A percentile compares a stretch with the other conserved stretches of the same genome.
These are phyloP conservation scores for Picea glauca DNA, from an alignment of 75 land plant species.

Conservation along the genomic window DNA sequence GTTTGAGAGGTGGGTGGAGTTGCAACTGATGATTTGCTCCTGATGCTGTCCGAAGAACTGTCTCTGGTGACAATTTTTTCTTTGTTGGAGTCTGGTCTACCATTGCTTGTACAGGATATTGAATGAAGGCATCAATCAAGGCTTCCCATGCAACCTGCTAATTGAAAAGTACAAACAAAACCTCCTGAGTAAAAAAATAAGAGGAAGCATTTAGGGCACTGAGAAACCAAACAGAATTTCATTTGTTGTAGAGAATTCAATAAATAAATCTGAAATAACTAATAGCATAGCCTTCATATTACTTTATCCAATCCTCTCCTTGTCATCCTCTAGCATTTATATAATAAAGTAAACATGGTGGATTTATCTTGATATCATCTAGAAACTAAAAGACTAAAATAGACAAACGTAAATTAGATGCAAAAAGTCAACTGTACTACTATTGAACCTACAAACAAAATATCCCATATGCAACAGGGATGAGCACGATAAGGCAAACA, in stretches of 20 bases:
- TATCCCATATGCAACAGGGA: not conserved
- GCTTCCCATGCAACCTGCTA: constrained; percentile 71
- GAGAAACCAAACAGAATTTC: not conserved
- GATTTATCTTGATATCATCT: not conserved
- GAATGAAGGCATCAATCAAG: constrained; percentile 47
- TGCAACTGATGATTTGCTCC: constrained; percentile 9
- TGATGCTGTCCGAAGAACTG: not conserved
- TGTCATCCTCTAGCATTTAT: not conserved
- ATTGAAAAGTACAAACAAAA: not conserved
- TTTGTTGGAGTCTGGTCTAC: constrained; percentile 9
- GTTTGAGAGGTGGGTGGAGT: constrained; percentile 19
- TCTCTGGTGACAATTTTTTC: constrained; percentile 7
- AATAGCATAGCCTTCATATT: not conserved
- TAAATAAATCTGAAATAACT: not conserved
- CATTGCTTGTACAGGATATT: not conserved
- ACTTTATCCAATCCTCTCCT: not conserved
- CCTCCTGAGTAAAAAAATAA: not conserved
- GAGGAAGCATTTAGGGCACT: not conserved
- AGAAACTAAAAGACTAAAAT: not conserved
- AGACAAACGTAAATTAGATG: not conserved
- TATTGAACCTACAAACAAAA: not conserved
- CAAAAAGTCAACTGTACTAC: not conserved
- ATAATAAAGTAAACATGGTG: not conserved
- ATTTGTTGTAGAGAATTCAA: not conserved
- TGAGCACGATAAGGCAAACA: not conserved